Base-by-base conservation (phyloP, 139 green algal species). In the Dunaliella primolecta region DNA sequence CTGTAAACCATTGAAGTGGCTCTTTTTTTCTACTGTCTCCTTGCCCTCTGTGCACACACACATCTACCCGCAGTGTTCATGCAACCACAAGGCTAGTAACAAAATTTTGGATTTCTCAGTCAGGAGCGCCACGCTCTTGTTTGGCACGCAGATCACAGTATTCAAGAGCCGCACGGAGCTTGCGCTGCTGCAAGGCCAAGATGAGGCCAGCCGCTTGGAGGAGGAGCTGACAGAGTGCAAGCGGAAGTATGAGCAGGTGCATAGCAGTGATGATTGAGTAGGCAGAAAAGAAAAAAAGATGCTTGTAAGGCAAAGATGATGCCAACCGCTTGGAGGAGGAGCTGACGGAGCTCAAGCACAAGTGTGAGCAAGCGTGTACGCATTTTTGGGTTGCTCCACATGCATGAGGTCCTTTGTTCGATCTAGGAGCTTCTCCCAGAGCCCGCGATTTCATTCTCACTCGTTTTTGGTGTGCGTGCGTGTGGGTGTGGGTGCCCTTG, bases 161-260 rank as follows among this genome's bases (percentile, higher is more conserved):
- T 96, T 95, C 89, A 95, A 94, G 84, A 92, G 88, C 80, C 83
- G 88, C 33, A 91, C 90, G 11, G 89, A 92, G 46, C 86, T 94
- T 32, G 89, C 89, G 1, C 55, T 95, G 81, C 89, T 96, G 30
- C 89, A 94, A 85, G 87, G 83, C 2, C 83, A 92, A 84, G 92
- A 93, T 56, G 84, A 91, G 83, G 84, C 83, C 27, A 71, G 84
- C 56, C 83, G 89, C 55, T 81, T 91, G 81, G 83, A 86, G 80
- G 70, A 86, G 21, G 88, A 94, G 80, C 78, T 89, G 24, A 83
- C 90, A 64, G 86, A 81, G 2, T 85, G 84, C 35, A 74, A 92
- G 78, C 84, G 81, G 56, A 83, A 86, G 34, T 94, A 95, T 81
- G 86, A 94, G 35, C 25, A 76, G 74, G 87, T 88, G 30, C 1